Evolutionary conservation across 352 stramenopile species (phyloP).

Genomic region (Phytophthora brassicae): DNA sequence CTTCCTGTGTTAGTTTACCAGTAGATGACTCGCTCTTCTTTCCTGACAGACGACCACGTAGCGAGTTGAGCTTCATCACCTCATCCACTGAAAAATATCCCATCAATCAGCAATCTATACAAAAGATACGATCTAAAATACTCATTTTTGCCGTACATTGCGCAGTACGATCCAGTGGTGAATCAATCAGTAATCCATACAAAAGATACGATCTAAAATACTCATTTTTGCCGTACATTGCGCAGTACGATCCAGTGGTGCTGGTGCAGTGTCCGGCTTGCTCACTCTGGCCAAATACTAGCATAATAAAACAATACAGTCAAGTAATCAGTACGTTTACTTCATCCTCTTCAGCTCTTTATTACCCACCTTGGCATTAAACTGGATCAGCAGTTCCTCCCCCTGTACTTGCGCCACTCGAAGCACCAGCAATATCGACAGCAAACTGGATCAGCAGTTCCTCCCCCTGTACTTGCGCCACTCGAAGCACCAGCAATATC

Average conservation of each 20-base stretch:
- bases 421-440: conserved; percentile 52
- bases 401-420: conserved; percentile 71
- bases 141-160: conserved; percentile 32
- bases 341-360: not conserved
- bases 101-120: not conserved
- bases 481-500: conserved; percentile 56
- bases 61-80: conserved; percentile 57
- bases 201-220: not conserved
- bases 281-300: conserved; percentile 41
- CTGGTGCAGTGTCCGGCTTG: conserved; percentile 20
- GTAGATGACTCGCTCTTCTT: conserved; percentile 33
- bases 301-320: not conserved
- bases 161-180: too few species aligned
- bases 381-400: conserved; percentile 59
- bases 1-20: conserved; percentile 15
- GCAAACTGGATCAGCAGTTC: conserved; percentile 68
- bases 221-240: conserved; percentile 32
- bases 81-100: conserved; percentile 49
- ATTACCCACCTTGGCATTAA: conserved; percentile 52
- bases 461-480: conserved; percentile 62
- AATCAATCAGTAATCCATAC: not conserved
- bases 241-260: conserved; percentile 32
- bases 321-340: conserved; percentile 2
- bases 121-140: not conserved
- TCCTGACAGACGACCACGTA: conserved; percentile 49